A percentile compares a stretch with the other conserved stretches of the same genome.
These are phyloP conservation scores for Neoascochyta sp. DNA, from an alignment of 2,329 filamentous ascomycete genomes.

Conservation along the genomic window DNA sequence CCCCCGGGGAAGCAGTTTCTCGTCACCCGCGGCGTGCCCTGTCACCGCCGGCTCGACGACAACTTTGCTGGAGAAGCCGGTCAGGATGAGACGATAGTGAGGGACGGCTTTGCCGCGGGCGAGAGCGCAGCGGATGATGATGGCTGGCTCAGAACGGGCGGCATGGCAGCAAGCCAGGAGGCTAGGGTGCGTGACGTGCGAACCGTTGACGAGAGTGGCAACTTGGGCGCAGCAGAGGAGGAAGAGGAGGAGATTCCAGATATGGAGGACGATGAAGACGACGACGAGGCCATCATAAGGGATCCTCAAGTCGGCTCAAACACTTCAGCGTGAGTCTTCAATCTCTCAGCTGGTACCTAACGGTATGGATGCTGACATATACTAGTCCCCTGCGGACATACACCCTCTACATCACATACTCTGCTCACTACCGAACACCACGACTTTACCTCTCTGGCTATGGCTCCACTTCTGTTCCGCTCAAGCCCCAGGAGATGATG, in stretches of 20 bases:
- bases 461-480: slow-evolving; percentile 70
- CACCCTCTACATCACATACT: slow-evolving; percentile 97
- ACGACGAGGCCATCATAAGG: slow-evolving; percentile 91
- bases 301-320: slow-evolving; percentile 48
- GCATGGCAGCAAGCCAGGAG: slow-evolving; percentile 69
- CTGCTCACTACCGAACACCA: slow-evolving; percentile 92
- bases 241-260: slow-evolving; percentile 83
- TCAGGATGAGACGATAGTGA: slow-evolving; percentile 79
- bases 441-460: slow-evolving; percentile 95
- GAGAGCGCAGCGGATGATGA: slow-evolving; percentile 62
- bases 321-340: slow-evolving; percentile 53
- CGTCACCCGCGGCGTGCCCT: slow-evolving; percentile 90
- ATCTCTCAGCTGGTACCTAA: too few species aligned
- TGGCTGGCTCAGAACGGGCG: slow-evolving; percentile 88
- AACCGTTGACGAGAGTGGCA: slow-evolving; percentile 85
- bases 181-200: slow-evolving; percentile 75
- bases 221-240: slow-evolving; percentile 71
- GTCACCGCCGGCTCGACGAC: slow-evolving; percentile 84
- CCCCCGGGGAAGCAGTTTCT: slow-evolving; percentile 91
- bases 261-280: slow-evolving; percentile 95
- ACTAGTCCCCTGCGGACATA: slow-evolving; percentile 82
- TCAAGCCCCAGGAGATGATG: slow-evolving; percentile 85
- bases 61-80: slow-evolving; percentile 88
- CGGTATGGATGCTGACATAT: too few species aligned
- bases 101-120: slow-evolving; percentile 62